Evolutionary conservation across 1,284 basidiomycete species (phyloP), one percentile per base, ranked within the genome.

Genomic region (Naganishia sp.): DNA sequence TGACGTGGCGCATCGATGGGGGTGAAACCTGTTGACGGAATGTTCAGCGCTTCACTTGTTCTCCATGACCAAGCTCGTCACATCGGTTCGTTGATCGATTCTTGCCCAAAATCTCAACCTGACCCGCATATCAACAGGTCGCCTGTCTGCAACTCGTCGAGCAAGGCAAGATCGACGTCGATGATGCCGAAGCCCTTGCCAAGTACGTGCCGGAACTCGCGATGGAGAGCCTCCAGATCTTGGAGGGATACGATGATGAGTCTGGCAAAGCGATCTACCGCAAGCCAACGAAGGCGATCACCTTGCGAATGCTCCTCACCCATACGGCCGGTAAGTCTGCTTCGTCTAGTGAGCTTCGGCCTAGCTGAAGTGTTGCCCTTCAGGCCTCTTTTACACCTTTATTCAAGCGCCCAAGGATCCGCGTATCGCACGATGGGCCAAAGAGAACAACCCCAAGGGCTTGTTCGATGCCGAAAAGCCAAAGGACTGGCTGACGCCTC

Each of bases 1-100:
- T 68, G 11, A 25, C 6, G 31, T 10, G n/a, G 10, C 35, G 35
- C 13, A 10, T 39, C 13, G 35, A 9, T 39, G 7, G 35, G 13
- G 35, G 35, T 49, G 17, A 15, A 35, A 5, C 13, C 32, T 25
- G 21, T 39, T 39, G 35, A 39, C 35, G 35, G 35, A 13, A 13
- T 2, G 6, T 46, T 17, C 32, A 75, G 75, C 66, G 2, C 64
- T 74, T 4, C 72, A 76, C 67, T 62, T 75, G 23, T 75, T 75
- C 65, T 76, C 75, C 6, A 72, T 72, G 68, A 73, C 73, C 42
- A 78, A 77, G 67, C 68, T 77, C 4, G 70, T 77, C 31, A 75
- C 74, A 2, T 68, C 69, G 17, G 72, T 75, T 45, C 66, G 74
- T 67, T n/a, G 18, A 1, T 18, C 23, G 3, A 41, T 45, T 7